Percentiles rank a stretch among this genome's conserved stretches.
phyloP scores from a whole-genome alignment of 192 early-diverging fungal genomes.

The Physocladia obscura region DNA sequence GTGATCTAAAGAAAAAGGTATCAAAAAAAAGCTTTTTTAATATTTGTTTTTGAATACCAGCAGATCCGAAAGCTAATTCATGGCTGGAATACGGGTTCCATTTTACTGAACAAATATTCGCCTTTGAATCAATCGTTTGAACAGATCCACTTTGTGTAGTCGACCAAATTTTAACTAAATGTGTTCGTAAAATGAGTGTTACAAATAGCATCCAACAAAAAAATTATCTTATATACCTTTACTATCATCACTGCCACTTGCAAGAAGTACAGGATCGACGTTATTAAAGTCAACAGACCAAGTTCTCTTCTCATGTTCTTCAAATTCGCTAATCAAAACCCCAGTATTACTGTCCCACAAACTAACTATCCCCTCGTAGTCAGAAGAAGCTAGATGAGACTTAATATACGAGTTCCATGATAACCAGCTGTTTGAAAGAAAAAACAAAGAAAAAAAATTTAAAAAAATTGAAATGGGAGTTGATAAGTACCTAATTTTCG shows the following conservation, averaged over 20 bases:
- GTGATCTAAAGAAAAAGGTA: conserved; percentile 65
- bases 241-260: conserved; percentile 89
- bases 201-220: conserved; percentile 17
- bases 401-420: conserved; percentile 89
- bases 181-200: background rate
- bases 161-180: conserved; percentile 89
- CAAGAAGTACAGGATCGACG: conserved; percentile 74
- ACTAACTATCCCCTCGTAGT: conserved; percentile 88
- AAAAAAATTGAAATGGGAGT: no score
- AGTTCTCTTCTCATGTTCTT: conserved; percentile 89
- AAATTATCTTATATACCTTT: conserved; percentile 45
- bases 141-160: conserved; percentile 70
- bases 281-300: conserved; percentile 89
- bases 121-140: conserved; percentile 78
- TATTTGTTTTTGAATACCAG: conserved; percentile 46
- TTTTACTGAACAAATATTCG: conserved; percentile 91
- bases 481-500: conserved; percentile 78
- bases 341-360: conserved; percentile 85
- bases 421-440: conserved; percentile 66
- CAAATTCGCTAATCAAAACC: conserved; percentile 57
- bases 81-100: conserved; percentile 79
- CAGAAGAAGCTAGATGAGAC: conserved; percentile 79
- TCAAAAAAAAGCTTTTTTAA: background rate
- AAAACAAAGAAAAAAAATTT: conserved; percentile 3
- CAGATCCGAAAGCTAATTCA: conserved; percentile 84